Percentiles rank a stretch among this genome's conserved stretches.
Conservation (phyloP, 2,329 filamentous ascomycete species). For the Aspergillus awamori region DNA sequence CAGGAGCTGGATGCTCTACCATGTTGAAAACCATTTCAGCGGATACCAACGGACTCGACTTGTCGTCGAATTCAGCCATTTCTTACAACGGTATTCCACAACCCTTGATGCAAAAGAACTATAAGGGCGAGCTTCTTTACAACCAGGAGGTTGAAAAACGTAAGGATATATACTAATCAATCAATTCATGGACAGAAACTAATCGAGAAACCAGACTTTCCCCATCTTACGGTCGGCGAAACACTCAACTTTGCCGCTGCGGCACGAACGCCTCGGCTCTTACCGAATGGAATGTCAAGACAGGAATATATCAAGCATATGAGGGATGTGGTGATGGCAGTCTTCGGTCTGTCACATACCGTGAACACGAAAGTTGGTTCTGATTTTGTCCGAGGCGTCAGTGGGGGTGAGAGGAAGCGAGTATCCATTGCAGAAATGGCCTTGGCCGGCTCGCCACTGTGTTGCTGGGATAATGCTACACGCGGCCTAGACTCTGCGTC, state of each 20-base stretch:
- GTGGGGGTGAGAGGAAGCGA: slow-evolving; percentile 64
- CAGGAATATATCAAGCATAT: slow-evolving; percentile 18
- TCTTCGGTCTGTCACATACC: slow-evolving; percentile 37
- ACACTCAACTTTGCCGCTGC: slow-evolving; percentile 60
- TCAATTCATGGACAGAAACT: not conserved
- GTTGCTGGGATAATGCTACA: slow-evolving; percentile 52
- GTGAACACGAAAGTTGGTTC: slow-evolving; percentile 53
- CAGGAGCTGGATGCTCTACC: slow-evolving; percentile 67
- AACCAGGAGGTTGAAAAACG: slow-evolving; percentile 48
- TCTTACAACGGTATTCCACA: slow-evolving; percentile 73
- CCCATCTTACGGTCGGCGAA: slow-evolving; percentile 59
- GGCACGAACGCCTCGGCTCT: slow-evolving; percentile 50
- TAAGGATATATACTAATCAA: not conserved
- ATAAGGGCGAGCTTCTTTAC: slow-evolving; percentile 44
- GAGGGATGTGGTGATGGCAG: no score
- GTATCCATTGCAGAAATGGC: slow-evolving; percentile 50
- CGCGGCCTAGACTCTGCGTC: slow-evolving; percentile 59
- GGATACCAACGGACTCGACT: slow-evolving; percentile 75
- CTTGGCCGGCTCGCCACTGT: slow-evolving; percentile 37
- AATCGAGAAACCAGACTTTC: slow-evolving; percentile 45
- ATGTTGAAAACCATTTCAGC: slow-evolving; percentile 82
- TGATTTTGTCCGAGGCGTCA: slow-evolving; percentile 63
- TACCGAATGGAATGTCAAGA: slow-evolving; percentile 46
- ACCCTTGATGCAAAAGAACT: slow-evolving; percentile 70
- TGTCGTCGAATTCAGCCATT: slow-evolving; percentile 70